These are phyloP conservation scores for Madurella fahalii DNA, from an alignment of 2,329 filamentous ascomycete genomes.

Conservation along the genomic window DNA sequence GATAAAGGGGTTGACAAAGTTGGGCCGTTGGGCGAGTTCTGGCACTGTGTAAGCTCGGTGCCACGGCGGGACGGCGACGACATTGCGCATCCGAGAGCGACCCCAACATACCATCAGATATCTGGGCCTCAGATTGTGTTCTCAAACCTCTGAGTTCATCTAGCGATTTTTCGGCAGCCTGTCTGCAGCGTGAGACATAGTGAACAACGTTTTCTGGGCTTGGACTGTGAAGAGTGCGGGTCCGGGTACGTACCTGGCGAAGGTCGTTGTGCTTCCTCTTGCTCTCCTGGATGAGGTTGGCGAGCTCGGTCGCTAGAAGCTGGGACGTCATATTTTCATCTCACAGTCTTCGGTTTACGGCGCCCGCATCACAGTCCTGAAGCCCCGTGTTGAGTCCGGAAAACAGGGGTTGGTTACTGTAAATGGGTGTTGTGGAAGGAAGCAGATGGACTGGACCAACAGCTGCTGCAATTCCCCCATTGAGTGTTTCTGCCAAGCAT, in stretches of 20 bases:
- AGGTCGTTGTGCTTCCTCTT: constrained; percentile 92
- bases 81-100: neutral
- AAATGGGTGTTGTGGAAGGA: neutral
- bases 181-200: constrained; percentile 18
- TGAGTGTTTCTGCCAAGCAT: neutral
- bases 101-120: constrained; percentile 58
- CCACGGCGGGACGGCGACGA: neutral
- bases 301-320: constrained; percentile 81
- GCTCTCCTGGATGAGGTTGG: constrained; percentile 89
- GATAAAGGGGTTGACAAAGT: constrained; percentile 90
- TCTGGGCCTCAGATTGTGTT: constrained; percentile 69
- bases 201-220: too few species aligned
- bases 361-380: neutral
- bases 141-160: constrained; percentile 79
- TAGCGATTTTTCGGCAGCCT: constrained; percentile 91
- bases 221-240: neutral
- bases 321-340: constrained; percentile 75
- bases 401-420: neutral
- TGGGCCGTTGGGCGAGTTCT: constrained; percentile 79
- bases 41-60: constrained; percentile 14
- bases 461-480: too few species aligned
- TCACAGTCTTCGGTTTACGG: neutral
- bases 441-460: neutral
- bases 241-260: constrained; percentile 58
- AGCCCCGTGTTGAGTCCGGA: neutral